These are phyloP conservation scores for Adansonia grandidieri DNA, from an alignment of 441 rosid species.

Conservation along the genomic window DNA sequence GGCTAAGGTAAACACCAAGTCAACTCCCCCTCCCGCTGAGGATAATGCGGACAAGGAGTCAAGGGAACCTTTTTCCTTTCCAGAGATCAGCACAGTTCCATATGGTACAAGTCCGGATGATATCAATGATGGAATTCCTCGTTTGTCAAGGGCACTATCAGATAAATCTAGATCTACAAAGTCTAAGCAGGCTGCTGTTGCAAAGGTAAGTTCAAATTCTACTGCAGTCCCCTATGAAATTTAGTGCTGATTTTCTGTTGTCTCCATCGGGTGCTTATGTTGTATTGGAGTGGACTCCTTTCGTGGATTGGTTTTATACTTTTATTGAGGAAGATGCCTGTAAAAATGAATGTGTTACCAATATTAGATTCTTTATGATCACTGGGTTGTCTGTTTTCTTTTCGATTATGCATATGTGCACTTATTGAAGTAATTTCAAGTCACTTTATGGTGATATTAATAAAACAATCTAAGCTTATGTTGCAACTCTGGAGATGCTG, in stretches of 20 bases:
- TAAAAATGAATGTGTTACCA: neutral
- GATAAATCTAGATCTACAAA: conserved; percentile 74
- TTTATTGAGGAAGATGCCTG: neutral
- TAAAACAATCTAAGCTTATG: neutral
- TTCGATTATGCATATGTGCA: neutral
- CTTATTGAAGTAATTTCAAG: neutral
- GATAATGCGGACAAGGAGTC: conserved; percentile 48
- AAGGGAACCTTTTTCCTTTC: conserved; percentile 57
- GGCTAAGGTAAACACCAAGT: conserved; percentile 41
- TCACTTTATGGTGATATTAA: neutral
- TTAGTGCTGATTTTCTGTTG: conserved; percentile 18
- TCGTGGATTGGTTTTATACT: neutral
- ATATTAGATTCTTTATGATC: neutral
- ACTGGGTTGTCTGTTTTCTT: neutral
- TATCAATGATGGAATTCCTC: conserved; percentile 75
- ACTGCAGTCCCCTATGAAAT: neutral
- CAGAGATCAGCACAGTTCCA: conserved; percentile 46
- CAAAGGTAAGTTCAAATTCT: conserved; percentile 56
- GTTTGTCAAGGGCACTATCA: conserved; percentile 64
- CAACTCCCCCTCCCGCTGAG: conserved; percentile 42
- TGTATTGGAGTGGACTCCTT: conserved; percentile 6
- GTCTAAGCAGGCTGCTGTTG: conserved; percentile 82
- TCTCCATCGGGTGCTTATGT: conserved; percentile 13
- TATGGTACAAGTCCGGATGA: conserved; percentile 51
- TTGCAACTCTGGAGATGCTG: neutral